phyloP scores from a whole-genome alignment of 2,329 filamentous ascomycete genomes.

The Ophiocordyceps polyrhachis-furcata region DNA sequence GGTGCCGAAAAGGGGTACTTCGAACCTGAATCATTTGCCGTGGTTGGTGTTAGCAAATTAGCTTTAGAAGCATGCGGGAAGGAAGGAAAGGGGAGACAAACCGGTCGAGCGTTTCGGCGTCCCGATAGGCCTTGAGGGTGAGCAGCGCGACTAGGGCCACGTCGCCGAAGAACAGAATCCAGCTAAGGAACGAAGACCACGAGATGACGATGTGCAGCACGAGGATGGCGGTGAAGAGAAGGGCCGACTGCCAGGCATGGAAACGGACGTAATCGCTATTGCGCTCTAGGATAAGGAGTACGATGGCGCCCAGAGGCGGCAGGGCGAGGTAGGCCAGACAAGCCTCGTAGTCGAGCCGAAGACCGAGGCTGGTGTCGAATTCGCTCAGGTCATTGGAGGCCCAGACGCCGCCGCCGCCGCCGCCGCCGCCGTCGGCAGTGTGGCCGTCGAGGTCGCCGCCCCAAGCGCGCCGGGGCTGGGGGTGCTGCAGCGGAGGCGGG shows the following conservation, averaged over 20 bases:
- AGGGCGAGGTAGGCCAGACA: conserved; percentile 72
- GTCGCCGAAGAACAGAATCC: conserved; percentile 64
- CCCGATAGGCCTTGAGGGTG: conserved; percentile 61
- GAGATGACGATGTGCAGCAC: conserved; percentile 71
- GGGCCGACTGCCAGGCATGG: conserved; percentile 85
- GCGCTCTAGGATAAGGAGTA: conserved; percentile 71
- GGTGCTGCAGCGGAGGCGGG: conserved; percentile 24
- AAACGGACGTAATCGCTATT: conserved; percentile 98
- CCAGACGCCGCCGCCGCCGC: conserved; percentile 1
- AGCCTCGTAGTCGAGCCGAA: conserved; percentile 79
- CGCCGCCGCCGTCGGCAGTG: conserved; percentile 8
- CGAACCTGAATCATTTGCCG: conserved; percentile 36
- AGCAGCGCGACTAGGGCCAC: conserved; percentile 59
- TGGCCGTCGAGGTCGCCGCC: conserved; percentile 18
- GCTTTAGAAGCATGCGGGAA: not conserved
- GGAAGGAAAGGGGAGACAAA: conserved; percentile 10
- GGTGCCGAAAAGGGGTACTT: conserved; percentile 71
- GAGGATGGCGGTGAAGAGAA: conserved; percentile 60
- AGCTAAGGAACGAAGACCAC: conserved; percentile 70
- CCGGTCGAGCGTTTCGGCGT: conserved; percentile 52
- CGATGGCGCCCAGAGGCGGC: conserved; percentile 69
- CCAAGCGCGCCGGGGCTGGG: conserved; percentile 40
- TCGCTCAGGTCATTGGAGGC: conserved; percentile 43
- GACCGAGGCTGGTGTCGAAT: conserved; percentile 78
- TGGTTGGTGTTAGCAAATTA: not conserved